A percentile compares a stretch with the other conserved stretches of the same genome.
Conservation (phyloP, 2,329 filamentous ascomycete species). For the Davidsoniella neocaledoniae region DNA sequence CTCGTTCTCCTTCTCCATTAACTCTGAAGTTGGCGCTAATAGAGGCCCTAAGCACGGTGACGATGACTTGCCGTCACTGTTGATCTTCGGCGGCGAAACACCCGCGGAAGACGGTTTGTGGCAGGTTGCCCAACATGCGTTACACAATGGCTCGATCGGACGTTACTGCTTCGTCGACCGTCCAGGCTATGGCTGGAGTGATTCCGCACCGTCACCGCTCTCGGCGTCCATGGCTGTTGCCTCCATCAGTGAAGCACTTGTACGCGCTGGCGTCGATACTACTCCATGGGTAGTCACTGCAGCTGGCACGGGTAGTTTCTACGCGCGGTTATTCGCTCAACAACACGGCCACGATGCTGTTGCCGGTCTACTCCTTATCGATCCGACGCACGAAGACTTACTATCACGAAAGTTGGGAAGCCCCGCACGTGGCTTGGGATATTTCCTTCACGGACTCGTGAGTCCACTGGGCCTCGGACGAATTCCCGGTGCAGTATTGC, state of each 20-base stretch:
- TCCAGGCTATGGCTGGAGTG: conserved; percentile 71
- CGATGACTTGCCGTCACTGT: conserved; percentile 48
- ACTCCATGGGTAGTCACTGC: conserved; percentile 83
- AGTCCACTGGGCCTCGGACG: conserved; percentile 77
- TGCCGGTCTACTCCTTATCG: conserved; percentile 66
- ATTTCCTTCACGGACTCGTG: conserved; percentile 29
- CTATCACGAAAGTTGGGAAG: neutral
- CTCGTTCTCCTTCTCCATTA: neutral
- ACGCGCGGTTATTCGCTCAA: conserved; percentile 79
- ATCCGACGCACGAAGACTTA: conserved; percentile 59
- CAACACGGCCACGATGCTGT: conserved; percentile 55
- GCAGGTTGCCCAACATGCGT: conserved; percentile 58
- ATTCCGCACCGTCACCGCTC: conserved; percentile 85
- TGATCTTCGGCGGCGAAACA: conserved; percentile 70
- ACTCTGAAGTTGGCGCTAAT: too few species aligned
- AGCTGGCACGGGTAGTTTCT: conserved; percentile 73
- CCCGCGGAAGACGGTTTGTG: conserved; percentile 67
- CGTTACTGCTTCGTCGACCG: conserved; percentile 94
- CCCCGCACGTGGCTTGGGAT: conserved; percentile 1
- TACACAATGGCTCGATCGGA: conserved; percentile 64
- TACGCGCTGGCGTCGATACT: conserved; percentile 52
- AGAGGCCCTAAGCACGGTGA: conserved; percentile 31
- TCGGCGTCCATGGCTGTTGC: conserved; percentile 88
- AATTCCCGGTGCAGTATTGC: conserved; percentile 64
- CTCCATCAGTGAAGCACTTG: conserved; percentile 71